Evolutionary conservation across 2,329 filamentous ascomycete species (phyloP).

Genomic region (Calonectria leucothoes): DNA sequence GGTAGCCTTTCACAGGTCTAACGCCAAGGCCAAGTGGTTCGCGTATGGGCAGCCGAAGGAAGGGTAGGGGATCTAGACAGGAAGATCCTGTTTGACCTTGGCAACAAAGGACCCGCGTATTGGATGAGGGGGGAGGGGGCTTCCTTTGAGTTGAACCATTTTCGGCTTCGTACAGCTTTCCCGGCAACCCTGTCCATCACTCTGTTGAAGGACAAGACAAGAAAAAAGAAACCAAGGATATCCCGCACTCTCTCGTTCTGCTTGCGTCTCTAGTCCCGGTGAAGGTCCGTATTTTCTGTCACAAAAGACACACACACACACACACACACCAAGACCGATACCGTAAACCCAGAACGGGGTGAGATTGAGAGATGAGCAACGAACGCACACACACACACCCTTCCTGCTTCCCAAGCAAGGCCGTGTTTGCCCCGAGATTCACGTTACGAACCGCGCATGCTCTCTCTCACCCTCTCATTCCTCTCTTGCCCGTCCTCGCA

Average conservation of each 20-base stretch:
- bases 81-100: background rate
- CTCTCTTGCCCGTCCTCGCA: background rate
- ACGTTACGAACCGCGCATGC: background rate
- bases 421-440: too few relatives aligned
- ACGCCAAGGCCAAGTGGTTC: background rate
- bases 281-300: conserved; percentile 28
- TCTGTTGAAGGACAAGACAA: background rate
- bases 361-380: background rate
- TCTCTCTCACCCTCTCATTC: background rate
- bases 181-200: background rate
- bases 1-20: background rate
- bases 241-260: conserved; percentile 17
- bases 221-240: conserved; percentile 28
- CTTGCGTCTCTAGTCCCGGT: conserved; percentile 22
- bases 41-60: background rate
- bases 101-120: background rate
- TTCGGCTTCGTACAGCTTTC: conserved; percentile 25
- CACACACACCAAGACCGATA: too few relatives aligned
- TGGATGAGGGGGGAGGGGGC: too few relatives aligned
- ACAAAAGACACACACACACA: background rate
- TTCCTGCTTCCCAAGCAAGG: too few relatives aligned
- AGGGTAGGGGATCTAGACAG: background rate
- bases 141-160: conserved; percentile 11
- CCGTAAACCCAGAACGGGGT: background rate
- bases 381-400: background rate